Percentiles rank a stretch among this genome's conserved stretches.
phyloP scores from a whole-genome alignment of 345 rosid genomes.

The Carallia brachiata region DNA sequence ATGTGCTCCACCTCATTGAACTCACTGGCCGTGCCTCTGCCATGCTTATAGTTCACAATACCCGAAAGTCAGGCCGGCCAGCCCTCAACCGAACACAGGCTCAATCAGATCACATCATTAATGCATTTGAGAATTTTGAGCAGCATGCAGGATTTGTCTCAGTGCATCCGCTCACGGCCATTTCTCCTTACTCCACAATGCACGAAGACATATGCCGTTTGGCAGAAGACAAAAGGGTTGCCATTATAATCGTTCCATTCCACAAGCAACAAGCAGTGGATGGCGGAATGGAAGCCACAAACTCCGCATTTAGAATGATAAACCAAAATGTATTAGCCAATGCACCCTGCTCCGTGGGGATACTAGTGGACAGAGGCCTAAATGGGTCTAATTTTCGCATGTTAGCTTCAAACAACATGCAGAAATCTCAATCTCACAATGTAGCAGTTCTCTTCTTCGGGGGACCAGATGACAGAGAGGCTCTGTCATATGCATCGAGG shows the following conservation, averaged over 20 bases:
- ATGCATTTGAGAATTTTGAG: conserved; percentile 80
- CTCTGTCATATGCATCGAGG: conserved; percentile 75
- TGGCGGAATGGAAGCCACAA: conserved; percentile 94
- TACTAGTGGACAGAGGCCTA: conserved; percentile 84
- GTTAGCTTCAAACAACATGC: no score
- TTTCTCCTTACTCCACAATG: conserved; percentile 94
- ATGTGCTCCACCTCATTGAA: conserved; percentile 88
- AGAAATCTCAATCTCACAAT: conserved; percentile 40
- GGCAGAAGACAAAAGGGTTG: conserved; percentile 84
- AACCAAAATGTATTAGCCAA: conserved; percentile 73
- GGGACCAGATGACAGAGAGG: conserved; percentile 89
- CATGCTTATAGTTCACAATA: conserved; percentile 85
- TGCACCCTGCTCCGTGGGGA: conserved; percentile 87
- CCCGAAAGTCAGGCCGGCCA: conserved; percentile 60
- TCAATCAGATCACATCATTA: conserved; percentile 88
- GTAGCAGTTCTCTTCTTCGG: conserved; percentile 76
- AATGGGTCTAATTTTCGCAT: conserved; percentile 31
- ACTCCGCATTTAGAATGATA: conserved; percentile 71
- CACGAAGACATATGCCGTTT: conserved; percentile 85
- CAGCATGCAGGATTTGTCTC: conserved; percentile 56
- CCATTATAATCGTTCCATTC: conserved; percentile 78
- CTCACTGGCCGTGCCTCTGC: conserved; percentile 97
- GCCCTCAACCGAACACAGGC: conserved; percentile 89
- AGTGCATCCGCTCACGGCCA: conserved; percentile 82
- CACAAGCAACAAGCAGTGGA: conserved; percentile 93